A percentile compares a stretch with the other conserved stretches of the same genome.
These are phyloP conservation scores for Eucommia ulmoides DNA, from an alignment of 257 asterid species.

Conservation along the genomic window DNA sequence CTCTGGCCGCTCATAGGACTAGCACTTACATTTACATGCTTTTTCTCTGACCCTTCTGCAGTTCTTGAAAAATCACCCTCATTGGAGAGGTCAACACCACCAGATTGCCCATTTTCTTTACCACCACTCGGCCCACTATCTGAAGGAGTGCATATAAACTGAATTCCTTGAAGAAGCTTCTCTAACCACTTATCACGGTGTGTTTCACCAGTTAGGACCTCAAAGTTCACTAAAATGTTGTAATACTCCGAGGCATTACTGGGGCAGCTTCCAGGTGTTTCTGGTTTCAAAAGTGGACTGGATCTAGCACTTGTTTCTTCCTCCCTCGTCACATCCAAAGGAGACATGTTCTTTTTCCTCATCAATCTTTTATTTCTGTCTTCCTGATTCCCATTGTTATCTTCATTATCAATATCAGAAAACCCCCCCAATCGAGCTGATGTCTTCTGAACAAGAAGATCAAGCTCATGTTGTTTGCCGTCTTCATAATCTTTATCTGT, in stretches of 20 bases:
- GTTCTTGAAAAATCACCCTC: constrained; percentile 12
- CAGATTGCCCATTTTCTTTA: constrained; percentile 17
- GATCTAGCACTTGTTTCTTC: constrained; percentile 38
- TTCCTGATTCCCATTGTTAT: constrained; percentile 37
- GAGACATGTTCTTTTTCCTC: constrained; percentile 44
- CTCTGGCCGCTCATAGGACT: no score
- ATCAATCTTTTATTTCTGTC: constrained; percentile 51
- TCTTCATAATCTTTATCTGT: constrained; percentile 74
- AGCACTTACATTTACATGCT: constrained; percentile 26
- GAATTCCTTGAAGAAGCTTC: constrained; percentile 55
- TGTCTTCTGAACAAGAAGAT: constrained; percentile 70
- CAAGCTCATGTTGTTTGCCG: constrained; percentile 54
- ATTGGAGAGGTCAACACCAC: constrained; percentile 12
- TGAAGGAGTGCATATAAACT: constrained; percentile 33
- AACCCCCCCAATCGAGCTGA: constrained; percentile 49
- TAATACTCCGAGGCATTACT: constrained; percentile 37
- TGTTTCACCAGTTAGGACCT: constrained; percentile 48
- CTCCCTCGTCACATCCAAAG: constrained; percentile 59
- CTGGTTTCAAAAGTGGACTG: constrained; percentile 35
- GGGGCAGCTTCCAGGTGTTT: constrained; percentile 56
- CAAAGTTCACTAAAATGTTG: constrained; percentile 30
- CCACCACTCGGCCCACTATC: constrained; percentile 23
- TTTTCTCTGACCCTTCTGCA: constrained; percentile 23
- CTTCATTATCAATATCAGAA: constrained; percentile 64
- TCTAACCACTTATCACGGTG: constrained; percentile 72